Evolutionary conservation across 257 asterid species (phyloP), one percentile per base, ranked within the genome.

Genomic region (Hygrophila difformis): DNA sequence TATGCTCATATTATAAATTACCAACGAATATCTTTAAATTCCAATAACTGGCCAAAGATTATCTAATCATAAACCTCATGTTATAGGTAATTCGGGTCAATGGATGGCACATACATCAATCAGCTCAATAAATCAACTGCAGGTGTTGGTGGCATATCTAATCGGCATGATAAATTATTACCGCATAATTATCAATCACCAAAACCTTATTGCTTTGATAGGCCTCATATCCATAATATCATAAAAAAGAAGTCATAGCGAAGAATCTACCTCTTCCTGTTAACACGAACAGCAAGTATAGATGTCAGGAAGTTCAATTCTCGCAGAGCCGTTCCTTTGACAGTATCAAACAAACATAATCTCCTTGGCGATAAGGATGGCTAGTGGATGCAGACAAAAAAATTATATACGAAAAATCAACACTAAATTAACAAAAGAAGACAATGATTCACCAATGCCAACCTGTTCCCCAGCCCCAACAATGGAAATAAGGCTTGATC

Each of bases 381-480:
- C 97, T 88, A 78, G 60, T 26, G 36, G 51, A 70, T 49, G 35
- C 54, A 68, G 44, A 44, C 24, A 45, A 57, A 62, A 39, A 16
- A 65, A 42, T 18, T n/a, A n/a, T n/a, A 53, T 39, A 14, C 40
- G 39, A 38, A 1, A 9, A 45, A 35, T 5, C 11, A 20, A 46
- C 18, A 33, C 22, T 12, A 12, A 19, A 15, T 33, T 21, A 15
- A 33, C 9, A 24, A 42, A 12, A 44, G 42, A 29, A 15, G 48
- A 47, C 44, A 26, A 50, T 51, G 38, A 5, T 15, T 42, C 39
- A 48, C 47, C 44, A 26, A 50, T 51, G 19, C 45, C 43, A 56
- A 87, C 95, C 95, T 88, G 97, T 65, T 88, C 93, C 51, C 95
- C 97, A 54, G 95, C 97, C 47, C 97, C 97, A 59, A 88, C 95